These are phyloP conservation scores for Escovopsis sp. DNA, from an alignment of 2,329 filamentous ascomycete genomes.

Conservation along the genomic window DNA sequence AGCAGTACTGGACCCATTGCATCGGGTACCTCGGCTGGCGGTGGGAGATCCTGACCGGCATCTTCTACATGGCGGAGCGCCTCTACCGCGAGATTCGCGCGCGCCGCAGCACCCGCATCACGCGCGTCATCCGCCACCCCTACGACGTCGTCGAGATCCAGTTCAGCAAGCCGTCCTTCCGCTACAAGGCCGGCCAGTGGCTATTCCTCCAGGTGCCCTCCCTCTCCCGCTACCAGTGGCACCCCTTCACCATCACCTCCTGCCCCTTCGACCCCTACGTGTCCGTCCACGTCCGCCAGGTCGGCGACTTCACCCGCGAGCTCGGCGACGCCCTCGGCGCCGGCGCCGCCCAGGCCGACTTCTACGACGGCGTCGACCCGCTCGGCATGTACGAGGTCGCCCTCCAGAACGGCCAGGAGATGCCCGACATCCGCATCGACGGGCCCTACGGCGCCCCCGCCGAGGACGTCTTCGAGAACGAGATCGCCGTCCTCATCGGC, in stretches of 20 bases:
- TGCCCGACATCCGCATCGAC: constrained; percentile 82
- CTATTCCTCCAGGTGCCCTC: constrained; percentile 88
- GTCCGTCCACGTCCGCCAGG: constrained; percentile 87
- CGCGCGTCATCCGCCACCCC: constrained; percentile 86
- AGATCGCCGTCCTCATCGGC: constrained; percentile 73
- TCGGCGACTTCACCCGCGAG: constrained; percentile 88
- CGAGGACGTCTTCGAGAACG: constrained; percentile 92
- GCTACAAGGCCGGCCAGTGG: constrained; percentile 97
- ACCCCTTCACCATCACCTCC: constrained; percentile 97
- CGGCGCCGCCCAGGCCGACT: constrained; percentile 69
- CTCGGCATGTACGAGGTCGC: constrained; percentile 98
- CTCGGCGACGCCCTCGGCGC: constrained; percentile 94
- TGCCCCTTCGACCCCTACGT: constrained; percentile 93
- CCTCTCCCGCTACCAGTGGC: constrained; percentile 85
- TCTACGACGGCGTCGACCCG: constrained; percentile 78
- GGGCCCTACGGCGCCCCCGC: constrained; percentile 94
- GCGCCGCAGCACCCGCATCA: constrained; percentile 73
- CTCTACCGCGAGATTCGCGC: constrained; percentile 83
- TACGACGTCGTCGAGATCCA: constrained; percentile 97
- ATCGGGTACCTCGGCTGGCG: constrained; percentile 93
- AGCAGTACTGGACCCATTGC: constrained; percentile 79
- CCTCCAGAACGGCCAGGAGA: constrained; percentile 79
- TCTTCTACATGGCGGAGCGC: constrained; percentile 73
- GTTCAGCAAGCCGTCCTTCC: constrained; percentile 91
- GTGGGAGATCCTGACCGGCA: constrained; percentile 84